Base-by-base conservation (phyloP, 495 filamentous ascomycete species). In the Penicillium tannophilum region DNA sequence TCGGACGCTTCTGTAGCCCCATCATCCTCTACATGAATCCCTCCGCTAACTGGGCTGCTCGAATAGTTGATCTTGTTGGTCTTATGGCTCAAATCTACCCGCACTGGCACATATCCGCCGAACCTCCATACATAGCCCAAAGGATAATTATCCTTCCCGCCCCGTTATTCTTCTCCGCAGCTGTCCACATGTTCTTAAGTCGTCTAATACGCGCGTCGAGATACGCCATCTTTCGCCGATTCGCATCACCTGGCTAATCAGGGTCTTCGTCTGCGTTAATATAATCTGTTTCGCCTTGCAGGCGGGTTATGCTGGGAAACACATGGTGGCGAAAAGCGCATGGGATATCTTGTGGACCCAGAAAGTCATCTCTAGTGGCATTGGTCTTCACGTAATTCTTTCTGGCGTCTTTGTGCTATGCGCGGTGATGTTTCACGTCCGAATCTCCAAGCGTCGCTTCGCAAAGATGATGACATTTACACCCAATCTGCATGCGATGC, bases 161-260 rank as follows among this genome's bases (percentile, higher is more conserved):
- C 1, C 54, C 59, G 17, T 54, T 56, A 23, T 48, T 61, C 7
- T 53, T 86, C 60, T 86, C 88, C 36, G 86, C 86, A 0, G 87
- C 81, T 58, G 74, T 78, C 20, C 90, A 89, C 76, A 87, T 88
- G 85, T 78, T 82, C 23, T 68, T 88, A 48, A 86, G 82, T 1
- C 76, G 87, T 10, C 73, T 89, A 73, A 79, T 89, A 14, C 76
- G 74, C 63, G 81, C 79, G 64, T 86, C 71, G 77, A 44, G 54
- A 30, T 47, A 56, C 17, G 41, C 7, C 39, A 61, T 17, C 53
- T 61, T n/a, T 61, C 46, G 0, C 26, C 56, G 11, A 61, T 61
- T 47, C 72, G 72, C 26, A 71, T 88, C n/a, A 73, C 66, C 50
- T 64, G 74, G 8, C 67, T 89, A 59, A 79, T 79, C 24, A 76